phyloP scores from a whole-genome alignment of 768 basidiomycete genomes.

The Lactarius evosmus region DNA sequence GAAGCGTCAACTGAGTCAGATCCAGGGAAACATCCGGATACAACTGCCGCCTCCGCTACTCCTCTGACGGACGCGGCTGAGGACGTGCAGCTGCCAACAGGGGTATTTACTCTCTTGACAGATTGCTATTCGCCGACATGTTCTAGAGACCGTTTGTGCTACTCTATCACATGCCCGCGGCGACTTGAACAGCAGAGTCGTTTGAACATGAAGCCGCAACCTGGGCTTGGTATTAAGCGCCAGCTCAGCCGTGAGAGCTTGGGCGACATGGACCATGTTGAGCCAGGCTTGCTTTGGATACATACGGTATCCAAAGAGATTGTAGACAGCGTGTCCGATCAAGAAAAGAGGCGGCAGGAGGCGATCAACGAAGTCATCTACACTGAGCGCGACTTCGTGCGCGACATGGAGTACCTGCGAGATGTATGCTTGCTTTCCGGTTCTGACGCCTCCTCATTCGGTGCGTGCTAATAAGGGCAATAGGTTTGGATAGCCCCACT shows the following conservation, averaged over 20 bases:
- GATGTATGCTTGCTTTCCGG: slow-evolving; percentile 55
- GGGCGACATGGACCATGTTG: slow-evolving; percentile 62
- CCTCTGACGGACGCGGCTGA: slow-evolving; percentile 37
- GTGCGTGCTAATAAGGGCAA: slow-evolving; percentile 3
- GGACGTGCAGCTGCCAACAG: slow-evolving; percentile 75
- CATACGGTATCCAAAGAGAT: slow-evolving; percentile 95
- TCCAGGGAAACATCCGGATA: slow-evolving; percentile 29
- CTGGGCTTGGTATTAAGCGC: slow-evolving; percentile 66
- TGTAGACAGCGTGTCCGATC: slow-evolving; percentile 85
- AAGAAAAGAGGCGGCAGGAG: slow-evolving; percentile 94
- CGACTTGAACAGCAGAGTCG: slow-evolving; percentile 91
- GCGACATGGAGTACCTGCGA: slow-evolving; percentile 96
- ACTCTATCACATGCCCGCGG: slow-evolving; percentile 94
- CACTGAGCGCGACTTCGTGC: slow-evolving; percentile 96
- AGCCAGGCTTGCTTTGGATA: slow-evolving; percentile 89
- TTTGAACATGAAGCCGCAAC: slow-evolving; percentile 91
- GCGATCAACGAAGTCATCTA: slow-evolving; percentile 96
- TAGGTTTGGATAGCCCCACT: slow-evolving; percentile 86
- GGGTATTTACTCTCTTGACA: slow-evolving; percentile 93
- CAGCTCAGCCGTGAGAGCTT: slow-evolving; percentile 80
- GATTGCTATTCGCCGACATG: slow-evolving; percentile 99
- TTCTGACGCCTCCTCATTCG: slow-evolving; percentile 14
- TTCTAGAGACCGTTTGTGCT: slow-evolving; percentile 90
- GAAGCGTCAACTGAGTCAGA: slow-evolving; percentile 36
- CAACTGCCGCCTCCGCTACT: slow-evolving; percentile 29